Conservation (phyloP, 495 filamentous ascomycete species). For the Friedmanniomyces simplex region DNA sequence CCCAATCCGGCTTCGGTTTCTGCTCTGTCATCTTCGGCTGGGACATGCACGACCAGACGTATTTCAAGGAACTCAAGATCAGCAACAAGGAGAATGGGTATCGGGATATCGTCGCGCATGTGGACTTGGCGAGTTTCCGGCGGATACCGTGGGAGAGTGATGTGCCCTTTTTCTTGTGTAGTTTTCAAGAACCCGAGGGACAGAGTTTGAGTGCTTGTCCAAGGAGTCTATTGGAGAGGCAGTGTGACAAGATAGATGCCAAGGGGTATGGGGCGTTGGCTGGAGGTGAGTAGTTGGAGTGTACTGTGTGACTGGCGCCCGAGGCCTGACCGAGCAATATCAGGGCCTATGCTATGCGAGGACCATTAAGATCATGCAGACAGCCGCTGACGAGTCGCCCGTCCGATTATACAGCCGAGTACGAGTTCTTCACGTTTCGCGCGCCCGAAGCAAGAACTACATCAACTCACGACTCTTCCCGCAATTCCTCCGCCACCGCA, state of each 20-base stretch:
- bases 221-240: constrained; percentile 58
- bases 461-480: constrained; percentile 34
- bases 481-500: constrained; percentile 62
- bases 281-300: constrained; percentile 53
- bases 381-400: constrained; percentile 6
- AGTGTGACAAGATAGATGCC: constrained; percentile 52
- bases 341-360: not conserved
- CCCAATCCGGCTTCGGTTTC: constrained; percentile 81
- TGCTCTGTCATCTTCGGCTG: constrained; percentile 95
- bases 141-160: constrained; percentile 93
- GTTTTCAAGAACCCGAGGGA: constrained; percentile 67
- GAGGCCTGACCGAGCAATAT: too few species aligned
- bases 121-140: constrained; percentile 71
- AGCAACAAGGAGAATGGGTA: constrained; percentile 93
- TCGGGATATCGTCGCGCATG: constrained; percentile 72
- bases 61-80: constrained; percentile 71
- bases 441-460: constrained; percentile 41
- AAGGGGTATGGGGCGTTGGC: constrained; percentile 77
- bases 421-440: constrained; percentile 94
- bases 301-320: not conserved
- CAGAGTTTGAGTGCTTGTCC: constrained; percentile 72
- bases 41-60: constrained; percentile 96
- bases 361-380: constrained; percentile 1
- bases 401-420: constrained; percentile 56
- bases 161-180: constrained; percentile 86